Percentiles rank a stretch among this genome's conserved stretches.
phyloP scores from a whole-genome alignment of 1,284 basidiomycete genomes.

The Ceratobasidium sp. region DNA sequence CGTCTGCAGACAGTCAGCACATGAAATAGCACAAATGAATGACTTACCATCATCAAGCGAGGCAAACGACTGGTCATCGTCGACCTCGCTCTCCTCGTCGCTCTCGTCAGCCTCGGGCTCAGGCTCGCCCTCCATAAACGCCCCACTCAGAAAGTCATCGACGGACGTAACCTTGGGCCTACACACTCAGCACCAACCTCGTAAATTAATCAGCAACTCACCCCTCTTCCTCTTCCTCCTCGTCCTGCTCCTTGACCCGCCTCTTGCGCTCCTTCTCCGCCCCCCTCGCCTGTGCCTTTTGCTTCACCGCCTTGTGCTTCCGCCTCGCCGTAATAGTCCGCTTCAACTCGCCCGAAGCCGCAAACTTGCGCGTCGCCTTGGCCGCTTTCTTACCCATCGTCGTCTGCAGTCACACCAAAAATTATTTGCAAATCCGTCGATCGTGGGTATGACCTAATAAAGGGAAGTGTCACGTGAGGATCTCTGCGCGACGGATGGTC shows the following conservation, averaged over 20 bases:
- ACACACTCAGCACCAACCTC: slow-evolving; percentile 31
- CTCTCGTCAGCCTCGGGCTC: slow-evolving; percentile 54
- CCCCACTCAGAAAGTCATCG: slow-evolving; percentile 79
- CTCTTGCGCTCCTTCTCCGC: slow-evolving; percentile 46
- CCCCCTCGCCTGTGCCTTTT: slow-evolving; percentile 64
- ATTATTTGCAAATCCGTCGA: slow-evolving; percentile 31
- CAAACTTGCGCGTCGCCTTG: slow-evolving; percentile 87
- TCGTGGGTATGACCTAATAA: neutral
- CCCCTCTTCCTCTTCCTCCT: slow-evolving; percentile 49
- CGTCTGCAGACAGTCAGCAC: no score
- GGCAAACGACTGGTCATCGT: slow-evolving; percentile 74
- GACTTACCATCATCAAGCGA: slow-evolving; percentile 73
- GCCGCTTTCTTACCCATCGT: slow-evolving; percentile 67
- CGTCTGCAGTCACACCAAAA: slow-evolving; percentile 10
- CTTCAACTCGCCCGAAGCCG: slow-evolving; percentile 83
- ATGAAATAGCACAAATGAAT: no score
- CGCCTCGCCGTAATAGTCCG: slow-evolving; percentile 80
- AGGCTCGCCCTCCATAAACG: slow-evolving; percentile 69
- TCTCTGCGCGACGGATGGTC: no score
- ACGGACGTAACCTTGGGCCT: slow-evolving; percentile 71
- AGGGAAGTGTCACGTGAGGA: neutral
- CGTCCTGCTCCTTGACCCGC: slow-evolving; percentile 51
- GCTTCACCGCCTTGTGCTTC: slow-evolving; percentile 75
- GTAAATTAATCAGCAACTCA: neutral
- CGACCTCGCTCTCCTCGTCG: slow-evolving; percentile 58